A percentile compares a stretch with the other conserved stretches of the same genome.
phyloP scores from a whole-genome alignment of 1,139 yeast genomes.

The Trichomonascaceae sp. region DNA sequence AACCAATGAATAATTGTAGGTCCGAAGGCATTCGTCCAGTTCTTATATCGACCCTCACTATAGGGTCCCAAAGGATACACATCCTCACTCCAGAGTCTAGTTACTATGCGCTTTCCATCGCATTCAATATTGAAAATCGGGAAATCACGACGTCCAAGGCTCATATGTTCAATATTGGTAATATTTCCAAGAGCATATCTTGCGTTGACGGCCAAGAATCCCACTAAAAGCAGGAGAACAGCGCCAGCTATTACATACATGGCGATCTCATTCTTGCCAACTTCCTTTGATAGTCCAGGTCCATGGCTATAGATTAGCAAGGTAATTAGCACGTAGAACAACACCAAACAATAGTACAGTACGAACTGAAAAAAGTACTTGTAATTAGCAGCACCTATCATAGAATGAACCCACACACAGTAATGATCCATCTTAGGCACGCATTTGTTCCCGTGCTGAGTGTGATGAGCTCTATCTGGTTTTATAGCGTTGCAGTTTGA shows the following conservation, averaged over 20 bases:
- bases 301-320: slow-evolving; percentile 26
- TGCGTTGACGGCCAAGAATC: slow-evolving; percentile 29
- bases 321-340: slow-evolving; percentile 32
- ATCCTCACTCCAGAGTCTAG: slow-evolving; percentile 18
- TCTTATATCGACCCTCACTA: slow-evolving; percentile 27
- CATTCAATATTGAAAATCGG: slow-evolving; percentile 28
- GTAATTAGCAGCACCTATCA: slow-evolving; percentile 76
- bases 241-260: slow-evolving; percentile 28
- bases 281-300: slow-evolving; percentile 11
- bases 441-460: slow-evolving; percentile 62
- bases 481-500: slow-evolving; percentile 71
- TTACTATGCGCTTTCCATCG: slow-evolving; percentile 25
- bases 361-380: slow-evolving; percentile 72
- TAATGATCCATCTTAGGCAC: slow-evolving; percentile 64
- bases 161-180: slow-evolving; percentile 35
- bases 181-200: slow-evolving; percentile 25
- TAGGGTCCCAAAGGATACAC: slow-evolving; percentile 27
- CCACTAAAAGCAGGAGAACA: slow-evolving; percentile 22
- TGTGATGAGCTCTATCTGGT: slow-evolving; percentile 86
- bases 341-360: slow-evolving; percentile 43
- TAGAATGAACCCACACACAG: slow-evolving; percentile 88
- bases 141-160: slow-evolving; percentile 19
- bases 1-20: slow-evolving; percentile 32
- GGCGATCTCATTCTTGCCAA: slow-evolving; percentile 28
- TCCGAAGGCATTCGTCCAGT: slow-evolving; percentile 33